Percentiles rank a stretch among this genome's conserved stretches.
Evolutionary conservation across 805 yeast genomes (phyloP).

Genomic region (Candida stauntonica): DNA sequence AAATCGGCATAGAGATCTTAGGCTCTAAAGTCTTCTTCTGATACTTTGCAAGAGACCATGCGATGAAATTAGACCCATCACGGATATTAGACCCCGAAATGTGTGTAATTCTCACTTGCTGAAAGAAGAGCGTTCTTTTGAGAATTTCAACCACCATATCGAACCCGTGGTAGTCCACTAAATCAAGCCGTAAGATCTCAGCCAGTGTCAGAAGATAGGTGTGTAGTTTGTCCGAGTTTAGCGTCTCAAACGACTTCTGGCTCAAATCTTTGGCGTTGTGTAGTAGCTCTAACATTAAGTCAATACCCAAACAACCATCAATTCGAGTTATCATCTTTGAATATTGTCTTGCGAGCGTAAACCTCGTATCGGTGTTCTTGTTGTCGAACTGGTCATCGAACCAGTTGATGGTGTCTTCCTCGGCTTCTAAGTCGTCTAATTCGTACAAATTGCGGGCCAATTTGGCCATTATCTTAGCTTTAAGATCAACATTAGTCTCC

Average conservation of each 20-base stretch:
- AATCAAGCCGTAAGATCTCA: conserved; percentile 25
- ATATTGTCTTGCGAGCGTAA: conserved; percentile 61
- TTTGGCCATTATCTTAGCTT: conserved; percentile 25
- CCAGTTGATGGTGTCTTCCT: conserved; percentile 47
- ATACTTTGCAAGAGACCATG: conserved; percentile 69
- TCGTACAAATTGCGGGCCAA: conserved; percentile 14
- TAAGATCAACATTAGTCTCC: conserved; percentile 10
- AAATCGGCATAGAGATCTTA: conserved; percentile 18
- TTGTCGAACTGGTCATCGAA: conserved; percentile 41
- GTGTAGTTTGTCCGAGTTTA: conserved; percentile 32
- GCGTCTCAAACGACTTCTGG: conserved; percentile 28
- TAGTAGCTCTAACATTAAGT: conserved; percentile 31
- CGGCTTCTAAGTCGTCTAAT: conserved; percentile 19
- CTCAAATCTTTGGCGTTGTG: conserved; percentile 26
- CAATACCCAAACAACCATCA: conserved; percentile 35
- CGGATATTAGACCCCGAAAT: conserved; percentile 65
- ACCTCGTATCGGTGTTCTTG: conserved; percentile 54
- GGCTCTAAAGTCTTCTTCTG: conserved; percentile 26
- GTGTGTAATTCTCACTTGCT: conserved; percentile 48
- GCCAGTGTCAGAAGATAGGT: conserved; percentile 33
- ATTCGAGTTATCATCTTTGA: conserved; percentile 41
- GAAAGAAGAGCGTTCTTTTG: conserved; percentile 47
- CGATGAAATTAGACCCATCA: conserved; percentile 78
- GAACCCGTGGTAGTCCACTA: conserved; percentile 11
- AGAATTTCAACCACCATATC: conserved; percentile 30